A percentile compares a stretch with the other conserved stretches of the same genome.
Evolutionary conservation across 2,329 filamentous ascomycete genomes (phyloP).

Genomic region (Mycosphaerella arachidis): DNA sequence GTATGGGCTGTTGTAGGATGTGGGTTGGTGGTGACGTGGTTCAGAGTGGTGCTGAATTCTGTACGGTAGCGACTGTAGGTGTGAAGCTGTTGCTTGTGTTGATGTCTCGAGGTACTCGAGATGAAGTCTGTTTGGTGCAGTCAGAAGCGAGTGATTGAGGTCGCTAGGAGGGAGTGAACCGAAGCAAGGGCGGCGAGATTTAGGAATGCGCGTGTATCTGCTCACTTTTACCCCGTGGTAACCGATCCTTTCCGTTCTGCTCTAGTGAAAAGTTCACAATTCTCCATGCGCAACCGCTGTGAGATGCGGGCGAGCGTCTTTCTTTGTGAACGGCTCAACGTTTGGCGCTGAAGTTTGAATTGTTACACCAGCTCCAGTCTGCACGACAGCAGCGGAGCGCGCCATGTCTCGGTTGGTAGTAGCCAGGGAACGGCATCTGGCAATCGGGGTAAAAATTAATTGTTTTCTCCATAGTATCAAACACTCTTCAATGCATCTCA

Average conservation of each 20-base stretch:
- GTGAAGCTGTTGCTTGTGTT: background rate
- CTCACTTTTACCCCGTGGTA: background rate
- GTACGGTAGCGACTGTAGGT: background rate
- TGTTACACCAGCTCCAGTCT: background rate
- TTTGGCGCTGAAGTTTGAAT: background rate
- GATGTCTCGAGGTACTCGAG: background rate
- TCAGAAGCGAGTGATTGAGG: background rate
- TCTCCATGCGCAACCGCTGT: background rate
- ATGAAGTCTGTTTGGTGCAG: background rate
- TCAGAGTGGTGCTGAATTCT: background rate
- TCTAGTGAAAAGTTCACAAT: background rate
- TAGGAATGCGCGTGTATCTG: background rate
- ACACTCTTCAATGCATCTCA: background rate
- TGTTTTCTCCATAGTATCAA: background rate
- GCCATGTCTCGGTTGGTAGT: background rate
- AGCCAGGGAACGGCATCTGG: background rate
- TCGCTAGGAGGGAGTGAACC: background rate
- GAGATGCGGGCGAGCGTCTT: background rate
- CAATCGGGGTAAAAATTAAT: background rate
- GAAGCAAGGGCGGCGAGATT: background rate
- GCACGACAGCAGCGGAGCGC: background rate
- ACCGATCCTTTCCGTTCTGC: background rate
- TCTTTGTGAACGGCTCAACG: background rate
- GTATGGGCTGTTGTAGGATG: background rate
- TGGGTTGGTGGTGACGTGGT: background rate